Conservation (phyloP, 305 asterid species). For the Caryopteris hybrid region DNA sequence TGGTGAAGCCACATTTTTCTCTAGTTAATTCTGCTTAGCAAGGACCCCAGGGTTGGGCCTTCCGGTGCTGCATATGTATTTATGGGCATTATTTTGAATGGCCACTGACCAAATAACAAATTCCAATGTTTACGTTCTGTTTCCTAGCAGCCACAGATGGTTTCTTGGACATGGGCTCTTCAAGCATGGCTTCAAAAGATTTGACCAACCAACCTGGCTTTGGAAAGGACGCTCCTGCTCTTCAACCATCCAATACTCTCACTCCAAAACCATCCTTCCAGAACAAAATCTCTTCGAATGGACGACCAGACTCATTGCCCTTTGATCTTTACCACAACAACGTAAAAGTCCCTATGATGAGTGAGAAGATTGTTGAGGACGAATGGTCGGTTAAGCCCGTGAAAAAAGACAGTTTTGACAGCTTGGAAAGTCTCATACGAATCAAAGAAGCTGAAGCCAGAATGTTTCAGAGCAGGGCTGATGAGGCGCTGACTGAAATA, state of each 20-base stretch:
- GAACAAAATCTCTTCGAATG: conserved; percentile 51
- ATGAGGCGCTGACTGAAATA: conserved; percentile 75
- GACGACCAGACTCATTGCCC: conserved; percentile 36
- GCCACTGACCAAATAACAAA: neutral
- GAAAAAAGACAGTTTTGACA: conserved; percentile 66
- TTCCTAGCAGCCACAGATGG: conserved; percentile 56
- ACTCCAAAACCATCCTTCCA: conserved; percentile 48
- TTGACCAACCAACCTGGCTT: conserved; percentile 28
- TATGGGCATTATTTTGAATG: neutral
- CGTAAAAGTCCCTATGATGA: conserved; percentile 23
- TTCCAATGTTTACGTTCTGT: conserved; percentile 3
- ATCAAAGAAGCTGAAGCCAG: conserved; percentile 90
- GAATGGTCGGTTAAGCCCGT: conserved; percentile 90
- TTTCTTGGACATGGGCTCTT: conserved; percentile 38
- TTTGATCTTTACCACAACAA: conserved; percentile 48
- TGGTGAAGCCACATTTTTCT: neutral
- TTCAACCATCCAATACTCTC: conserved; percentile 32
- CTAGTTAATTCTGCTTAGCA: neutral
- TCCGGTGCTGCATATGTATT: too few species aligned
- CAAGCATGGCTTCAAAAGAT: conserved; percentile 37
- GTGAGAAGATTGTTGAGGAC: conserved; percentile 56
- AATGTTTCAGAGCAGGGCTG: conserved; percentile 85
- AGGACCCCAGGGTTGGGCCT: neutral
- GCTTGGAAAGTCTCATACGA: conserved; percentile 73
- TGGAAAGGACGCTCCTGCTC: conserved; percentile 33